Evolutionary conservation across 1,284 basidiomycete genomes (phyloP).

Genomic region (Ganoderma resinaceum): DNA sequence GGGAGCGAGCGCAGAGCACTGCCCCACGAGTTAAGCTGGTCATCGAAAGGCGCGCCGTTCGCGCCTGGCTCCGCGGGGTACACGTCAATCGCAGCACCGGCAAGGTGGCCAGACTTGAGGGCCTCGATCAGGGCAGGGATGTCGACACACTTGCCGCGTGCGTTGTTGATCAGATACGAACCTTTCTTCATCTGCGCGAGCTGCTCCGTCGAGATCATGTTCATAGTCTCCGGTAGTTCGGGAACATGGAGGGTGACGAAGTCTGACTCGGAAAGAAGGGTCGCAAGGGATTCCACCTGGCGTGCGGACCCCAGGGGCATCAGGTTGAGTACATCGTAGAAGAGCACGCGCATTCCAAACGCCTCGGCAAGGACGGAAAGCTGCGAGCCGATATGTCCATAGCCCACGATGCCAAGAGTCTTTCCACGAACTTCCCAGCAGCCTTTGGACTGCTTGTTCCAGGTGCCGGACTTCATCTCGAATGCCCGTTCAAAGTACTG

Average conservation of each 20-base stretch:
- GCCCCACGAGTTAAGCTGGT: conserved; percentile 86
- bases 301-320: conserved; percentile 97
- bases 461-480: conserved; percentile 90
- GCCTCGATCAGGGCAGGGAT: conserved; percentile 90
- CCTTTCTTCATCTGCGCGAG: conserved; percentile 95
- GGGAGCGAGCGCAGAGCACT: conserved; percentile 75
- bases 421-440: conserved; percentile 99
- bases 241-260: conserved; percentile 98
- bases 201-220: conserved; percentile 87
- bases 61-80: conserved; percentile 93
- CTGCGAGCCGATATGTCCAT: conserved; percentile 98
- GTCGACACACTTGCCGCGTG: conserved; percentile 94
- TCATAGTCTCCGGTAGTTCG: conserved; percentile 94
- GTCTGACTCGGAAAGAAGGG: conserved; percentile 84
- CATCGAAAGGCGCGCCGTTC: conserved; percentile 89
- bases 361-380: conserved; percentile 97
- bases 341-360: conserved; percentile 96
- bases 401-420: conserved; percentile 97
- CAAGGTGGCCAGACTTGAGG: conserved; percentile 86
- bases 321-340: conserved; percentile 95
- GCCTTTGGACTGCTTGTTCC: conserved; percentile 99
- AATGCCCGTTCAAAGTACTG: conserved; percentile 91
- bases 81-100: conserved; percentile 95
- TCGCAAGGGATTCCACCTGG: conserved; percentile 86
- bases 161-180: conserved; percentile 97